phyloP scores from a whole-genome alignment of 768 basidiomycete genomes.

The Coprinopsis strossmayeri region DNA sequence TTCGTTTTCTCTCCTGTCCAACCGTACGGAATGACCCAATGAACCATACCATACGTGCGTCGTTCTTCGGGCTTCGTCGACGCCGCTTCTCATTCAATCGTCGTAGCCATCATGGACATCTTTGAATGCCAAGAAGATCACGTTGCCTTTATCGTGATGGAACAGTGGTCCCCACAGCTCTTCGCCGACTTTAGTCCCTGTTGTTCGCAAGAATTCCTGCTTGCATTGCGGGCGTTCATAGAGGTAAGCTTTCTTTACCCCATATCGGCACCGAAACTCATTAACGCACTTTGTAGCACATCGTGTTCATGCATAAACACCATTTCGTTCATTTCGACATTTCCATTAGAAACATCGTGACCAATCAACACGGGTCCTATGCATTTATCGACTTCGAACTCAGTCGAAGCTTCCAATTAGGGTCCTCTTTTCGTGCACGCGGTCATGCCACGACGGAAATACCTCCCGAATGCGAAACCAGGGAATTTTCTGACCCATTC shows the following conservation, averaged over 20 bases:
- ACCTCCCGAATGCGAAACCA: slow-evolving; percentile 61
- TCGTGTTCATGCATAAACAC: slow-evolving; percentile 63
- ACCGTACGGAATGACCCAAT: slow-evolving; percentile 49
- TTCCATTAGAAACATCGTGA: slow-evolving; percentile 61
- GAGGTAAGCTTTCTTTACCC: slow-evolving; percentile 32
- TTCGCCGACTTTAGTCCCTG: slow-evolving; percentile 41
- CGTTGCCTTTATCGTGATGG: slow-evolving; percentile 70
- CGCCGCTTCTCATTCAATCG: background rate
- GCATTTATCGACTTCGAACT: slow-evolving; percentile 73
- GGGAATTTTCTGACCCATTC: slow-evolving; percentile 48
- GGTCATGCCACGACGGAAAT: slow-evolving; percentile 55
- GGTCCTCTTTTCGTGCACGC: slow-evolving; percentile 29
- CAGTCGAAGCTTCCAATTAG: slow-evolving; percentile 46
- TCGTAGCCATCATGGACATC: slow-evolving; percentile 57
- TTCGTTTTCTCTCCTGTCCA: slow-evolving; percentile 48
- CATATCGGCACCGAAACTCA: background rate
- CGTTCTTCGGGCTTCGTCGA: background rate
- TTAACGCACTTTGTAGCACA: slow-evolving; percentile 37
- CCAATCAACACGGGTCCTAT: slow-evolving; percentile 56
- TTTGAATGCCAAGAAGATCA: slow-evolving; percentile 46
- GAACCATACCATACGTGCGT: slow-evolving; percentile 76
- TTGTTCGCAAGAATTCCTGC: slow-evolving; percentile 46
- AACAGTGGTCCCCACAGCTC: slow-evolving; percentile 69
- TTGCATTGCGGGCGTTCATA: slow-evolving; percentile 57
- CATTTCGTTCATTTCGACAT: slow-evolving; percentile 68